Conservation (phyloP, 1,139 yeast species). For the Saccharomycopsis phalli region DNA sequence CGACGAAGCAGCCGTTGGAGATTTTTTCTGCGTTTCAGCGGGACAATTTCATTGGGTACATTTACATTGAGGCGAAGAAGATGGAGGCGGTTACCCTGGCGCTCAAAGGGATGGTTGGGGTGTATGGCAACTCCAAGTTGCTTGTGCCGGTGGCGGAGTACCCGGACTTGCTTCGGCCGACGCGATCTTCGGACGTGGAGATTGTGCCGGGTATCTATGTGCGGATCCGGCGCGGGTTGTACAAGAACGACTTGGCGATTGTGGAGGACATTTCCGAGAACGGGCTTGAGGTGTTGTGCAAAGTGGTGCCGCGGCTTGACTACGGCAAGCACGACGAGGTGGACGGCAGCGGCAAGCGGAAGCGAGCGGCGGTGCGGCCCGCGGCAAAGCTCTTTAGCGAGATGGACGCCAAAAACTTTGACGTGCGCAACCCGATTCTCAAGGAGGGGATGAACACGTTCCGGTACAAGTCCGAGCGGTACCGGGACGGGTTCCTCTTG, state of each 20-base stretch:
- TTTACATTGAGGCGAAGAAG: constrained; percentile 89
- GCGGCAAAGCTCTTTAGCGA: constrained; percentile 79
- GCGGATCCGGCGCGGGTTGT: constrained; percentile 82
- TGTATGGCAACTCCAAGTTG: constrained; percentile 57
- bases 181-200: constrained; percentile 79
- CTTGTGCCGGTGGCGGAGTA: constrained; percentile 93
- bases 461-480: constrained; percentile 79
- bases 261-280: constrained; percentile 91
- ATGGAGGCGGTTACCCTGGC: constrained; percentile 90
- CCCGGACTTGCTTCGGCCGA: constrained; percentile 87
- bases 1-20: constrained; percentile 52
- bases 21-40: constrained; percentile 92
- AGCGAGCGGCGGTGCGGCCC: constrained; percentile 53
- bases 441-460: constrained; percentile 70
- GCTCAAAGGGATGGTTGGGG: constrained; percentile 65
- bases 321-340: constrained; percentile 65
- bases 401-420: constrained; percentile 57
- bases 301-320: constrained; percentile 87
- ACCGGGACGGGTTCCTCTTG: constrained; percentile 75
- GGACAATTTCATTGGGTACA: constrained; percentile 84
- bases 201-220: constrained; percentile 89
- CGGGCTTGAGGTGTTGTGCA: constrained; percentile 87
- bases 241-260: constrained; percentile 86
- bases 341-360: constrained; percentile 42
- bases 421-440: constrained; percentile 46